Evolutionary conservation across 202 grass and related monocot genomes (phyloP), one percentile per base, ranked within the genome.

Genomic region (Zizania palustris): DNA sequence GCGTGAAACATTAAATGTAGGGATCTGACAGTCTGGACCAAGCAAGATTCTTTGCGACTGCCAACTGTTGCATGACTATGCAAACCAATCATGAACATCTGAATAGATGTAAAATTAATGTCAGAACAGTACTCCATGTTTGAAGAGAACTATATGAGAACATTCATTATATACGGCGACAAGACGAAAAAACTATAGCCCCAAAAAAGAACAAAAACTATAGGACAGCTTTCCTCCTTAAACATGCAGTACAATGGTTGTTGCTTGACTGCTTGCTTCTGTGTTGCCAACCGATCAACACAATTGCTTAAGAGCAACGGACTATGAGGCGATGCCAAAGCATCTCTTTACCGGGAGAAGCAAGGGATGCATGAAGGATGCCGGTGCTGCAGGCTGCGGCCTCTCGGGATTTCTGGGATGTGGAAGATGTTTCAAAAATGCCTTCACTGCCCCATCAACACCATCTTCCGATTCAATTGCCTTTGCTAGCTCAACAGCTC

Each of bases 371-470:
- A 85, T 68, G 58, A 68, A 44, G 22, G 77, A 39, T 13, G 80
- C 71, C 4, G 69, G 68, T 18, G 82, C 80, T 20, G 72, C 35
- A 34, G 51, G 46, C 22, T 37, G 73, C 1, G 6, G 44, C 4
- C 11, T 50, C 78, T 69, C 64, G 5, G 67, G 37, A 62, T 70
- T 43, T 43, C 37, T 19, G 41, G 45, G 45, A 37, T 78, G 77
- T 4, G 69, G 87, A 71, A 90, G 87, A 67, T 90, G 90, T 69
- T 87, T 93, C 14, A 93, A 58, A 71, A 93, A 93, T 71, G 90
- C 85, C 76, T 70, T 87, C 33, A 93, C 90, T 8, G 87, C 90
- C 59, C 87, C 90, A 33, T 89, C 76, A 73, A 93, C 69, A 22
- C 90, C 90, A 34, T 93, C 81, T 61, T 93, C 90, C 28, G 67